Evolutionary conservation across 225 moss, liverwort and hornwort genomes (phyloP), one percentile per base, ranked within the genome.

Genomic region (Bryum argenteum): DNA sequence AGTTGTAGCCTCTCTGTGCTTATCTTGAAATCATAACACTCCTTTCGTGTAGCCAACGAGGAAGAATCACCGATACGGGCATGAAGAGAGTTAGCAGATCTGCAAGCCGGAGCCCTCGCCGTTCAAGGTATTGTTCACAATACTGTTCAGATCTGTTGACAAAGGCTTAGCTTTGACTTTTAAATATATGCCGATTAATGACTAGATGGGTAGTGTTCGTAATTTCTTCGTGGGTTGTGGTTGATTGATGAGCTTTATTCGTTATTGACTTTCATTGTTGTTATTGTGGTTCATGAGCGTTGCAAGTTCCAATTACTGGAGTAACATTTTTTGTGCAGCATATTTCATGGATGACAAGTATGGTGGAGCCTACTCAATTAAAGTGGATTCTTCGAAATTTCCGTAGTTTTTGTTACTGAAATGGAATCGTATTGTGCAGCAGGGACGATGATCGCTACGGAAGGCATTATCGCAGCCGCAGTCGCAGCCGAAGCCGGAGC

Each of bases 81-180:
- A 89, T 94, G 62, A 96, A 91, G 66, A 86, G 87, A 77, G 87
- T 82, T 57, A 94, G 93, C 72, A 86, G 94, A 75, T 97, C 96
- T 47, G 90, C 91, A 80, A 97, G 96, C 73, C 89, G 82, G 59
- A 97, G 96, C 63, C 96, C 96, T 67, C 89, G 85, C 55, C 82
- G 85, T 72, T 66, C 82, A 64, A 91, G 91, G 96, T 96, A 74
- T 51, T 50, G 68, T 63, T 28, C n/a, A 66, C 15, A 65, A 11
- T 65, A 21, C 58, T 68, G 20, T 72, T 21, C 20, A 16, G 55
- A 47, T 53, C 40, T 42, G 11, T 11, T 45, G 54, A 47, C 3
- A 33, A 19, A 45, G 44, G 19, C 1, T 16, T 2, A 50, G 21
- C 13, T 50, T 42, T 61, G 26, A 14, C 62, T 12, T 65, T 51